Percentiles rank a stretch among this genome's conserved stretches.
Evolutionary conservation across 2,329 filamentous ascomycete genomes (phyloP).

Genomic region (Myriosclerotinia curreyana): DNA sequence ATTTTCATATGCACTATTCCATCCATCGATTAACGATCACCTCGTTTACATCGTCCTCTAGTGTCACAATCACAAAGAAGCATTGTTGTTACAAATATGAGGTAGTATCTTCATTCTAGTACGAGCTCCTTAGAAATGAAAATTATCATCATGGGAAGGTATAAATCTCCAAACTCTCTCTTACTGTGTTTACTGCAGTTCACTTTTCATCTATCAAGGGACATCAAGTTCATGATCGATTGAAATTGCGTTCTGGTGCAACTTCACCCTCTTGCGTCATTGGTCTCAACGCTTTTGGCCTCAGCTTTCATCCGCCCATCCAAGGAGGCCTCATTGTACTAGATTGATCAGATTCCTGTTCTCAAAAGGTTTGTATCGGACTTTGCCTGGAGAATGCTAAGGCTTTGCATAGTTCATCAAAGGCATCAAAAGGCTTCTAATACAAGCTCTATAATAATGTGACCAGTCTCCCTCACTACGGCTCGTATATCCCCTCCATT

Average conservation of each 20-base stretch:
- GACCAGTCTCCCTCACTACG: background rate
- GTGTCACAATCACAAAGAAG: background rate
- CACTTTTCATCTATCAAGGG: background rate
- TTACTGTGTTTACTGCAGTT: background rate
- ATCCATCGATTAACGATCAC: background rate
- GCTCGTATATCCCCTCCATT: background rate
- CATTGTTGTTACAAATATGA: background rate
- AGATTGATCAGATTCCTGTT: too few species aligned
- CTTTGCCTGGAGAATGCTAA: background rate
- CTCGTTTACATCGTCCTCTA: background rate
- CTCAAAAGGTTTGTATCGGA: background rate
- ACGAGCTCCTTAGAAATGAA: background rate
- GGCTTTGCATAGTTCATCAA: background rate
- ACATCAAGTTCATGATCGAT: background rate
- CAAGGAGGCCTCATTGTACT: background rate
- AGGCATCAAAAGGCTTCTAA: background rate
- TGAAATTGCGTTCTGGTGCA: background rate
- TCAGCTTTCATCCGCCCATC: background rate
- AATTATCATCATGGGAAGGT: background rate
- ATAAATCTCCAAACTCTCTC: background rate
- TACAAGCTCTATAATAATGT: too few species aligned
- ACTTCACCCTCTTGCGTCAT: background rate
- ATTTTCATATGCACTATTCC: background rate
- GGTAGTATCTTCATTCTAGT: background rate
- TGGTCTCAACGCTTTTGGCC: background rate